Evolutionary conservation across 345 rosid genomes (phyloP).

Genomic region (Odontarrhena argentea): DNA sequence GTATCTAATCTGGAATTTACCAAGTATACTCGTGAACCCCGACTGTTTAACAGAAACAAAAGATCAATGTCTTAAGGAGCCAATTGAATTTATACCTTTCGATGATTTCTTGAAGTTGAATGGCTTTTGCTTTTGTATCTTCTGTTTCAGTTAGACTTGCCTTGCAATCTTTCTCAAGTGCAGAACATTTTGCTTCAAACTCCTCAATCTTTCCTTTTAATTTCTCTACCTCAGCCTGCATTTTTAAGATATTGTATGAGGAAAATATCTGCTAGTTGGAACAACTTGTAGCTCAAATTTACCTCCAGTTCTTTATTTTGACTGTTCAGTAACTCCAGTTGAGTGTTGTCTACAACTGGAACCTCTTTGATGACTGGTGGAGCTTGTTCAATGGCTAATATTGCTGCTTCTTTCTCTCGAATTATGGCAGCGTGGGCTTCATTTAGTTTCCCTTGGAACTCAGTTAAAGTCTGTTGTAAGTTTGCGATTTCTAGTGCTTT

Average conservation of each 20-base stretch:
- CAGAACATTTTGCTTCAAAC: conserved; percentile 49
- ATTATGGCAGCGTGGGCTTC: conserved; percentile 51
- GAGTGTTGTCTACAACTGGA: conserved; percentile 57
- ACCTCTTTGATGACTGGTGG: conserved; percentile 70
- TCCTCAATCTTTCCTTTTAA: conserved; percentile 47
- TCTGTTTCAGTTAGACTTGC: conserved; percentile 51
- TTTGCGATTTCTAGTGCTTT: conserved; percentile 60
- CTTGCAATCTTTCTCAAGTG: conserved; percentile 47
- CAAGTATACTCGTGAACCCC: conserved; percentile 20
- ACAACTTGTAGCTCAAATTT: conserved; percentile 23
- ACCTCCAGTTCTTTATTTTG: conserved; percentile 59
- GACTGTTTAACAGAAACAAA: conserved; percentile 10
- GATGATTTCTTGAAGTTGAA: conserved; percentile 48
- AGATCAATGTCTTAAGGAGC: conserved; percentile 18
- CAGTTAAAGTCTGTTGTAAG: conserved; percentile 52
- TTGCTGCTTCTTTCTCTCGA: conserved; percentile 62
- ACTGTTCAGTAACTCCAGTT: conserved; percentile 48
- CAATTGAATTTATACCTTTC: conserved; percentile 46
- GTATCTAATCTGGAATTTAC: conserved; percentile 49
- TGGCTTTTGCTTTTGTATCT: conserved; percentile 53
- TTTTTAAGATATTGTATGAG: conserved; percentile 30
- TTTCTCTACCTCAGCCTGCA: conserved; percentile 50
- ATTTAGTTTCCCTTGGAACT: conserved; percentile 56
- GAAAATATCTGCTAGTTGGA: conserved; percentile 19
- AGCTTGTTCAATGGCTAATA: conserved; percentile 65